Evolutionary conservation across 78 protist genomes (phyloP), one percentile per base, ranked within the genome.

Genomic region (Bigelowiella natans): DNA sequence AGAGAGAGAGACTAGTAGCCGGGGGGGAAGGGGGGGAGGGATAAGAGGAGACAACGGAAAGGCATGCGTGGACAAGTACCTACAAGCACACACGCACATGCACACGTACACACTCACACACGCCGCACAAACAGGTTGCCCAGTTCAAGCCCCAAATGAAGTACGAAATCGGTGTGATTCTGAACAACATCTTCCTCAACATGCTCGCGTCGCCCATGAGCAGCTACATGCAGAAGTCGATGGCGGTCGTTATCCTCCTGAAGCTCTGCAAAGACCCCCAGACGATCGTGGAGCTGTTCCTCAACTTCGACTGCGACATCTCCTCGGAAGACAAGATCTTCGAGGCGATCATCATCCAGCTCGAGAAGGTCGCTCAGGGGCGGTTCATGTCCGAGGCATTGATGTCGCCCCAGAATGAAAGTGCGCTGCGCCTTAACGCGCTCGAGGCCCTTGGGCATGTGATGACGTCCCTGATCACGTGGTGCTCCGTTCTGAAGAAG

Each of bases 211-310:
- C 51, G 30, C 87, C 87, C 36, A 34, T 37, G 51, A 37, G 51
- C 11, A 37, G 51, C 11, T 85, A 85, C 87, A 85, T 37, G 38
- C 87, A 85, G 18, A 85, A 85, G 18, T 37, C 38, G 11, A 85
- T 85, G 87, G 87, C 87, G 37, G 40, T 87, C 83, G 26, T 39
- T 38, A 31, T 7, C 51, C 38, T 34, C 37, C 36, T 34, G 73
- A 28, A 87, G 89, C 40, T 87, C 34, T 87, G 89, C 36, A 11
- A 39, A 38, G 89, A 87, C 38, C 64, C 89, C 7, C 89, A 87
- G 64, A 87, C 64, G 39, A 18, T 87, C 11, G 89, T 87, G 3
- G 89, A 39, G 83, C 26, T 87, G 40, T 87, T 87, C 36, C 64
- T 87, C 7, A 87, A 87, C 37, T 87, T 87, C 36, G 89, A 87